Evolutionary conservation across 1,139 yeast species (phyloP), one percentile per base, ranked within the genome.

Genomic region (Blastobotrys apis): DNA sequence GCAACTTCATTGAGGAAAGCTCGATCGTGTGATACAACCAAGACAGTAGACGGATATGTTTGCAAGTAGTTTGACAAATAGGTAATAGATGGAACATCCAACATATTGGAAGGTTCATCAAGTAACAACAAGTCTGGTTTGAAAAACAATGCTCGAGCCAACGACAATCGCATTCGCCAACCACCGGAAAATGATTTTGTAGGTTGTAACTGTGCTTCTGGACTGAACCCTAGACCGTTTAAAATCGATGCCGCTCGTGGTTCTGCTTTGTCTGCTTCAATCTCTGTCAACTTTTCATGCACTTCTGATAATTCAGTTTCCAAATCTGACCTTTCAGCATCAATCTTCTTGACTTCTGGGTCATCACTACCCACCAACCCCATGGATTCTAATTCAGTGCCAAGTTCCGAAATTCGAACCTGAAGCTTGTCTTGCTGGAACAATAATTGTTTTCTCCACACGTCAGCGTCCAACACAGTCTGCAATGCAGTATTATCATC

Each of bases 101-200:
- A 84, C 97, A 90, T 92, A 82, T 92, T 92, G 54, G 98, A 90
- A 59, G 98, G 98, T 76, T 92, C 98, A 78, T 92, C 98, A 54
- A 92, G 75, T 60, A 92, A 72, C 55, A 92, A 73, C 54, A 92
- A 74, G 65, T 94, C 98, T 0, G 98, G 98, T 64, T 86, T 84
- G 75, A 97, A 92, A 74, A 92, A 92, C 64, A 92, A 76, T 0
- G 98, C 98, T 69, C 98, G 80, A 2, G 98, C 98, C 52, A 92
- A 75, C n/a, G 97, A 86, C 54, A 92, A 76, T 73, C 98, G 84
- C 98, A 92, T 92, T 77, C 98, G 83, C 98, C 98, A 92, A 80
- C 98, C 98, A 77, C 98, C 98, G 44, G 97, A 88, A 65, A 92
- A 92, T 27, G 92, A 77, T 57, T 87, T 90, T 9, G 97, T 88